Percentiles rank a stretch among this genome's conserved stretches.
Evolutionary conservation across 495 filamentous ascomycete genomes (phyloP).

Genomic region (Thermothielavioides terrestris): DNA sequence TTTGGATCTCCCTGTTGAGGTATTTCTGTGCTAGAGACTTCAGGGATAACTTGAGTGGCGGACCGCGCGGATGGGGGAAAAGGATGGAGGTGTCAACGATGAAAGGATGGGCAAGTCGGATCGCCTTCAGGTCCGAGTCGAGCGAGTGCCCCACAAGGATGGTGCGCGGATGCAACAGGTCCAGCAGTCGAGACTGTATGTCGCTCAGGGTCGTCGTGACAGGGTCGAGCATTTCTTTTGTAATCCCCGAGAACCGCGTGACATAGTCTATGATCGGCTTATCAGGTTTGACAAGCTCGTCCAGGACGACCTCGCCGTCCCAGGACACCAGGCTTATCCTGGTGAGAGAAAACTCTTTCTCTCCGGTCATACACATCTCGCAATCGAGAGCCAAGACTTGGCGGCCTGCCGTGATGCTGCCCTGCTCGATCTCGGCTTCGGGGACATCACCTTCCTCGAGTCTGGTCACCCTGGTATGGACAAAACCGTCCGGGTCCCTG

Average conservation of each 20-base stretch:
- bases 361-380: slow-evolving; percentile 88
- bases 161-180: slow-evolving; percentile 62
- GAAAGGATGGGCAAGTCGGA: slow-evolving; percentile 82
- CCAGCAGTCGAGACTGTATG: slow-evolving; percentile 68
- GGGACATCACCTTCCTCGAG: slow-evolving; percentile 59
- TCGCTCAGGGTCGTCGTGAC: slow-evolving; percentile 78
- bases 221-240: slow-evolving; percentile 64
- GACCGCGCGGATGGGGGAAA: slow-evolving; percentile 53
- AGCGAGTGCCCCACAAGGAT: slow-evolving; percentile 89
- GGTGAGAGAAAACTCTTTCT: slow-evolving; percentile 67
- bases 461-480: slow-evolving; percentile 61
- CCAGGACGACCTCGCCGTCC: slow-evolving; percentile 74
- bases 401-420: slow-evolving; percentile 74
- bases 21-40: slow-evolving; percentile 78
- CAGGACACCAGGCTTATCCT: slow-evolving; percentile 79
- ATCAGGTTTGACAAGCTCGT: slow-evolving; percentile 85
- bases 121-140: slow-evolving; percentile 75
- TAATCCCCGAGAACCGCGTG: slow-evolving; percentile 86
- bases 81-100: slow-evolving; percentile 84
- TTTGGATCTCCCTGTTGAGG: slow-evolving; percentile 78
- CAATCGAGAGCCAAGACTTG: slow-evolving; percentile 83
- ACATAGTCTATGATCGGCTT: slow-evolving; percentile 82
- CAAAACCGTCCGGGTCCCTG: slow-evolving; percentile 62
- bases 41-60: slow-evolving; percentile 57
- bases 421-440: slow-evolving; percentile 62